Evolutionary conservation across 495 filamentous ascomycete species (phyloP).

Genomic region (Aspergillus kassunensis): DNA sequence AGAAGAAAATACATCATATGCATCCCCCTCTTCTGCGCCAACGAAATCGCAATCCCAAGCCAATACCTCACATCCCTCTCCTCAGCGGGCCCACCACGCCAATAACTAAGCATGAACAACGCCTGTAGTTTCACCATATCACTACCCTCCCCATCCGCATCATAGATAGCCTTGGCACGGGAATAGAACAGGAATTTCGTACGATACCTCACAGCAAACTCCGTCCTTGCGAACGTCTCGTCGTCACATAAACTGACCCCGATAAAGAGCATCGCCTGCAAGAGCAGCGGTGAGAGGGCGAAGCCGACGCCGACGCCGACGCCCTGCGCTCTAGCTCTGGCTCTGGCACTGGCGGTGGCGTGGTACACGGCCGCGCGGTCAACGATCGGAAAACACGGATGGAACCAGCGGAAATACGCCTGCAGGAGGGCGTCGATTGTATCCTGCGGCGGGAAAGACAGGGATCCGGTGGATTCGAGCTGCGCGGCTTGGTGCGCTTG

Average conservation of each 20-base stretch:
- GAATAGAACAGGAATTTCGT: constrained; percentile 40
- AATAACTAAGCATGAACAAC: constrained; percentile 44
- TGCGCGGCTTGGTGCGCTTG: constrained; percentile 17
- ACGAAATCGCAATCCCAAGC: constrained; percentile 37
- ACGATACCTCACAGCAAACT: constrained; percentile 33
- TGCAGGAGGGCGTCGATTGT: constrained; percentile 30
- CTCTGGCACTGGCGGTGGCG: constrained; percentile 23
- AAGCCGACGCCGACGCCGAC: no score
- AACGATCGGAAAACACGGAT: constrained; percentile 42
- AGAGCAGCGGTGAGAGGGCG: constrained; percentile 35
- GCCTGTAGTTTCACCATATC: constrained; percentile 35
- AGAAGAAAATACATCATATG: constrained; percentile 33
- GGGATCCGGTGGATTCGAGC: constrained; percentile 33
- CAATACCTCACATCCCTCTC: constrained; percentile 43
- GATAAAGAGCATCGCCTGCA: constrained; percentile 43
- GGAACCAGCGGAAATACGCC: constrained; percentile 45
- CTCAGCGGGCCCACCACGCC: constrained; percentile 36
- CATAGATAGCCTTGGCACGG: constrained; percentile 40
- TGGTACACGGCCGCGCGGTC: constrained; percentile 27
- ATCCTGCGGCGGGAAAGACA: constrained; percentile 31
- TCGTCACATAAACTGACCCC: constrained; percentile 41
- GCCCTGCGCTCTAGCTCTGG: constrained; percentile 25
- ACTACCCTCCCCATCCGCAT: constrained; percentile 40
- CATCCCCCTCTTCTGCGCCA: constrained; percentile 45
- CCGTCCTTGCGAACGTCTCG: constrained; percentile 23